Conservation (phyloP, 106 monocot species). For the Dendrobium chrysotoxum region DNA sequence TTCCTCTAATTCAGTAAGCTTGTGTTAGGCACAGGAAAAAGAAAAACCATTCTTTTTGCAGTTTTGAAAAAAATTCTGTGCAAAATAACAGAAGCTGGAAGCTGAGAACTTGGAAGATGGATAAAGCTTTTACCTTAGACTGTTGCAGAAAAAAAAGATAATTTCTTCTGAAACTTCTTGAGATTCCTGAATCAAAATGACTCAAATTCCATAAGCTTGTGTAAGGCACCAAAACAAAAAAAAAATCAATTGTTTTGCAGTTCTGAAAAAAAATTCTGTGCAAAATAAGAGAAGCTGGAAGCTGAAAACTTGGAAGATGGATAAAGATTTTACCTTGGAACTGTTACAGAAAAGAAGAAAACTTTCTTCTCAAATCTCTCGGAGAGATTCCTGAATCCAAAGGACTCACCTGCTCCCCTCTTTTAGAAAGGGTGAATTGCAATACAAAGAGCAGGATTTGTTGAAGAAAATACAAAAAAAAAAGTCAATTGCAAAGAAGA, state of each 20-base stretch:
- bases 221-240: neutral
- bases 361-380: too few species aligned
- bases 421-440: too few species aligned
- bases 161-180: neutral
- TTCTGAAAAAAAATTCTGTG: neutral
- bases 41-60: neutral
- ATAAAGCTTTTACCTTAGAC: neutral
- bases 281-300: neutral
- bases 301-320: neutral
- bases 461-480: too few species aligned
- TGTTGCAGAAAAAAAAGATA: neutral
- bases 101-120: neutral
- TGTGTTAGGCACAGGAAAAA: neutral
- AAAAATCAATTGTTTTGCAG: neutral
- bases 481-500: too few species aligned
- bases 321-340: neutral
- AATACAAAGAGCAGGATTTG: too few species aligned
- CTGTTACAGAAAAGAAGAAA: neutral
- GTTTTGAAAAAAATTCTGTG: neutral
- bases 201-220: neutral
- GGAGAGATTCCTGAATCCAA: too few species aligned
- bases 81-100: neutral
- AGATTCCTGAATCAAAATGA: neutral
- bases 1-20: neutral
- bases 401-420: too few species aligned